Base-by-base conservation (phyloP, 2,329 filamentous ascomycete genomes). In the Ophiostoma populinum region DNA sequence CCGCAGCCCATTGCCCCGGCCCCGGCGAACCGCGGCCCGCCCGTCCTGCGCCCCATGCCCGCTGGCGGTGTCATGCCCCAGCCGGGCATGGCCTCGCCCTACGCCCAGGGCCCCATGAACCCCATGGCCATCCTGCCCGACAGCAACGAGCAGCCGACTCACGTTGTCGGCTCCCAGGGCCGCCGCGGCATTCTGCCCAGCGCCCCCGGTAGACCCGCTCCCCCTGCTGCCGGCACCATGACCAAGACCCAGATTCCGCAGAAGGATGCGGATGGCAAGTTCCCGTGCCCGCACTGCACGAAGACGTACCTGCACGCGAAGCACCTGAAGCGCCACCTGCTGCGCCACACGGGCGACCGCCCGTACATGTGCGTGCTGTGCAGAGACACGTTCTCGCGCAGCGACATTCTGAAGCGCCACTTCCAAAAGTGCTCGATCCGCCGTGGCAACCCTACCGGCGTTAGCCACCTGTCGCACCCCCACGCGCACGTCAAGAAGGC, bases 401-500 rank as follows among this genome's bases (percentile, higher is more conserved):
- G 85, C 66, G 90, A 98, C 54, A 95, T 98, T 45, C 63, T 98
- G 50, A 98, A 98, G 67, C 82, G 90, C 45, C 90, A 98, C 61
- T 98, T 95, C 61, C 86, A 94, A 58, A 98, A 98, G 65, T 98
- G 90, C 62, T 94, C 90, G 25, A 83, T 94, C 45, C 77, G 90
- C 49, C 78, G 90, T 53, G 90, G 90, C 39, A 95, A 95, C 59
- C 87, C 90, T 36, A 93, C 85, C 12, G 86, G 86, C 47, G 83
- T 83, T 43, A 93, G 81, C 51, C 90, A 98, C 61, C 59, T 98
- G 56, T 92, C 86, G 47, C 85, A 94, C 58, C 82, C 85, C 24
- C 80, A 87, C 57, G 80, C 81, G 44, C 82, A 92, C 57, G 67
- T 90, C 51, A 87, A 85, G 64, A 86, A 85, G 61, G 67, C 71